Base-by-base conservation (phyloP, 768 basidiomycete genomes). In the Suillus plorans region DNA sequence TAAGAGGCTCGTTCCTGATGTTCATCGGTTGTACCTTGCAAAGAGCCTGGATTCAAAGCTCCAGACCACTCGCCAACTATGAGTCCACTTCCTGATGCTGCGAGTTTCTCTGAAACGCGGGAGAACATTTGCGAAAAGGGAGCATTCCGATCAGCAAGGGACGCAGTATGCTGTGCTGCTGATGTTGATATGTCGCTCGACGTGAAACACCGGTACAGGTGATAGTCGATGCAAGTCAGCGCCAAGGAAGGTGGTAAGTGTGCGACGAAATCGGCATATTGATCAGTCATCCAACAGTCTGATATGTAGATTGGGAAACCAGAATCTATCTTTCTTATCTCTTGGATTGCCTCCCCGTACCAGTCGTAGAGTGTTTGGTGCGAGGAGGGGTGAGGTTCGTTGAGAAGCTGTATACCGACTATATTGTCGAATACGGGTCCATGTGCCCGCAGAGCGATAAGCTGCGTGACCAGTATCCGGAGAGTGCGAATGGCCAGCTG, bases 201-300 rank as follows among this genome's bases (percentile, higher is more conserved):
- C 0, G 90, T 90, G 73, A 93, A 92, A 74, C 91, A 92, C 31
- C 93, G 85, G 71, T 94, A 95, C 25, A 94, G 82, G 71, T 94
- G 93, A 68, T 93, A 90, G 73, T 95, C 93, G 47, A 94, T 78
- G 16, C 89, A 86, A 22, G 87, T 78, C 36, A 86, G 84, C 18
- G 69, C 70, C 63, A 78, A 62, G 31, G 70, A 36, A 63, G 69
- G 12, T 55, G 73, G 55, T 67, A 78, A 75, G 7, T 77, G 71
- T 28, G 75, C 75, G 69, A 87, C 77, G 69, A 84, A 90, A 10
- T 81, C 77, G 18, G 87, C 81, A 68, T 91, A 94, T 62, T 84
- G 77, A 34, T 87, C 83, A 1, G 86, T 81, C 70, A 85, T 81
- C 92, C 92, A 95, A 52, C 87, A 86, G 69, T 95, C 93, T 5